Conservation (phyloP, 148 eudicot species). For the Salicornia ramosissima region DNA sequence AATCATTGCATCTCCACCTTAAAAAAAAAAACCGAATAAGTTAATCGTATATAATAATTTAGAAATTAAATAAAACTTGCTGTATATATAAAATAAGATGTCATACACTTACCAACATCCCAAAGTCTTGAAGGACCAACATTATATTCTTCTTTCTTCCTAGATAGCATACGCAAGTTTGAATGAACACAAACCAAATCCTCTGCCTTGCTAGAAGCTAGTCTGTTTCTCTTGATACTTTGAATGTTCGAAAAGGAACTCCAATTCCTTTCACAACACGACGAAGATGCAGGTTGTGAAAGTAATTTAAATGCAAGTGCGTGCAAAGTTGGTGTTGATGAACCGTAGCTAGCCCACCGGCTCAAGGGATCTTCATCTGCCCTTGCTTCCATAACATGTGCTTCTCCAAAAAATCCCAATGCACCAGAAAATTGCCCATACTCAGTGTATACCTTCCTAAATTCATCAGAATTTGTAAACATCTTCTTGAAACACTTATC, state of each 20-base stretch:
- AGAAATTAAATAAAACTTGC: neutral
- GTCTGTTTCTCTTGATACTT: neutral
- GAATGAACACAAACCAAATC: slow-evolving; percentile 11
- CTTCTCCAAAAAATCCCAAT: neutral
- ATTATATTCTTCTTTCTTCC: neutral
- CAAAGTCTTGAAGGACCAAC: neutral
- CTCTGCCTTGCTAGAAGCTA: neutral
- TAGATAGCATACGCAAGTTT: slow-evolving; percentile 10
- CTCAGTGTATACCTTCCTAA: neutral
- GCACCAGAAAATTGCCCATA: neutral
- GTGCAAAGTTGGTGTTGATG: neutral
- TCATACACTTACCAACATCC: neutral
- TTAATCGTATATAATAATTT: neutral
- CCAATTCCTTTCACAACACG: slow-evolving; percentile 19
- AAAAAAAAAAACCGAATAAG: neutral
- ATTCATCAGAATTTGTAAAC: slow-evolving; percentile 1
- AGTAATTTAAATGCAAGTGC: no score
- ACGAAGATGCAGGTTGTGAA: slow-evolving; percentile 9
- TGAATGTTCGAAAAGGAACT: slow-evolving; percentile 10
- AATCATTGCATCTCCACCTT: neutral
- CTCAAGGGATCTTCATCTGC: neutral
- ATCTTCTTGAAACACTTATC: slow-evolving; percentile 5
- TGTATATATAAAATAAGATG: neutral
- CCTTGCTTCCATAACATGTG: neutral
- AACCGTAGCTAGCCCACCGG: neutral